These are phyloP conservation scores for Draba incana DNA, from an alignment of 345 rosid genomes.

Conservation along the genomic window DNA sequence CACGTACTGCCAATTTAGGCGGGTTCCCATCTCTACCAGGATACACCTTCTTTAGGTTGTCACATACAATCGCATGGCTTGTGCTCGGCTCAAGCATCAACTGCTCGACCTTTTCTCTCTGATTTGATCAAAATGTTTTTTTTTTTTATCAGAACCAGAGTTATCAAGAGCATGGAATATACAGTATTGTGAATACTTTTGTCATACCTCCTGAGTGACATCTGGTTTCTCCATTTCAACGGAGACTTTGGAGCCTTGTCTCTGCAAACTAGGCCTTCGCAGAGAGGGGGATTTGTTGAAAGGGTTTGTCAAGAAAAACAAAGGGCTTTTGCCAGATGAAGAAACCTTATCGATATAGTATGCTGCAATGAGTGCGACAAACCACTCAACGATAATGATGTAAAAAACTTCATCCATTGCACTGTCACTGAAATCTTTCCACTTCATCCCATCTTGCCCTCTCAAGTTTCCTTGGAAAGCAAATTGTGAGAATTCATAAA, in stretches of 20 bases:
- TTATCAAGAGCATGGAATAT: constrained; percentile 6
- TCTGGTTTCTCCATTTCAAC: constrained; percentile 86
- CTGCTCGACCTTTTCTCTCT: constrained; percentile 81
- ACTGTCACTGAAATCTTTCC: constrained; percentile 69
- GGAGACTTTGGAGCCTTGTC: constrained; percentile 73
- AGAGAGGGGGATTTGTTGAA: constrained; percentile 50
- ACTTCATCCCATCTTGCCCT: constrained; percentile 80
- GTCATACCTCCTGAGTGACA: constrained; percentile 79
- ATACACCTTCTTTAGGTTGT: constrained; percentile 75
- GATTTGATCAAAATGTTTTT: not conserved
- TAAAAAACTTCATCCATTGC: constrained; percentile 75
- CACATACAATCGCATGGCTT: constrained; percentile 67
- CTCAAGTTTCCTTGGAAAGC: constrained; percentile 56
- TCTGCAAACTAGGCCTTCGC: constrained; percentile 59
- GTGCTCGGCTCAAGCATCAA: constrained; percentile 59
- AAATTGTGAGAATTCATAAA: constrained; percentile 76
- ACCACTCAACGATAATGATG: constrained; percentile 79
- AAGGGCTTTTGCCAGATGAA: constrained; percentile 60
- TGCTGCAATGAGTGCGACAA: constrained; percentile 62
- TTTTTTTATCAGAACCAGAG: constrained; percentile 2
- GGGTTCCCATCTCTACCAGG: constrained; percentile 95
- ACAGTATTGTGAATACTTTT: not conserved
- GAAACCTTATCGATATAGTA: constrained; percentile 66
- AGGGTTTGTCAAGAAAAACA: constrained; percentile 57
- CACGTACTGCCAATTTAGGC: constrained; percentile 80